These are phyloP conservation scores for Hymenoscyphus infarciens DNA, from an alignment of 2,329 filamentous ascomycete species.

Conservation along the genomic window DNA sequence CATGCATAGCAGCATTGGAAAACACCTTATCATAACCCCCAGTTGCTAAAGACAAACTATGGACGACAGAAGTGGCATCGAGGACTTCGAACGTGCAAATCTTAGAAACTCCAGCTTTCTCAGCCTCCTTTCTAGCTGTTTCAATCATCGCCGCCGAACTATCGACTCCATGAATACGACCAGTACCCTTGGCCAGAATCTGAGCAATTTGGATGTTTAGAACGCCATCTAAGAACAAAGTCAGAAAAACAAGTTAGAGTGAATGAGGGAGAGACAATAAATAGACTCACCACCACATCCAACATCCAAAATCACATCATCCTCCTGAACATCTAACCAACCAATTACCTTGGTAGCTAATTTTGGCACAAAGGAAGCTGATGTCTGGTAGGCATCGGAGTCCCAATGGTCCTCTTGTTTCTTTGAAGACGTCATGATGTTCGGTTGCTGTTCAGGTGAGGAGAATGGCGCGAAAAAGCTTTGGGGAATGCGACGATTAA, in stretches of 20 bases:
- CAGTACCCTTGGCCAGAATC: conserved; percentile 43
- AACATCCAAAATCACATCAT: conserved; percentile 58
- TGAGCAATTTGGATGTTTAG: conserved; percentile 52
- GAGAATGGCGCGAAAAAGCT: not conserved
- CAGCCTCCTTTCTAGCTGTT: conserved; percentile 44
- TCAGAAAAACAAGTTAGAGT: not conserved
- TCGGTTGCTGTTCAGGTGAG: not conserved
- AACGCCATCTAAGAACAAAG: conserved; percentile 46
- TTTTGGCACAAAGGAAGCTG: conserved; percentile 62
- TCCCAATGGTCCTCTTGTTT: conserved; percentile 39
- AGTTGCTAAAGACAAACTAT: conserved; percentile 37
- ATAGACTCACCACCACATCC: conserved; percentile 55
- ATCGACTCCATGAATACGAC: conserved; percentile 55
- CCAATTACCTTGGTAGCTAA: conserved; percentile 54
- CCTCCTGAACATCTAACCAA: conserved; percentile 55
- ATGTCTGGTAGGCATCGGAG: conserved; percentile 51
- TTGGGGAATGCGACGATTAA: not conserved
- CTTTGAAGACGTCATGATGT: not conserved
- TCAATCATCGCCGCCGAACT: conserved; percentile 56
- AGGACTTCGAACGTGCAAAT: conserved; percentile 40
- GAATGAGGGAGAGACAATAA: conserved; percentile 4
- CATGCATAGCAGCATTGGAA: conserved; percentile 58
- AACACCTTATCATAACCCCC: conserved; percentile 52
- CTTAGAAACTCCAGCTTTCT: conserved; percentile 15
- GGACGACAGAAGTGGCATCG: conserved; percentile 43